These are phyloP conservation scores for Schwanniomyces polymorphus DNA, from an alignment of 805 yeast genomes.

Conservation along the genomic window DNA sequence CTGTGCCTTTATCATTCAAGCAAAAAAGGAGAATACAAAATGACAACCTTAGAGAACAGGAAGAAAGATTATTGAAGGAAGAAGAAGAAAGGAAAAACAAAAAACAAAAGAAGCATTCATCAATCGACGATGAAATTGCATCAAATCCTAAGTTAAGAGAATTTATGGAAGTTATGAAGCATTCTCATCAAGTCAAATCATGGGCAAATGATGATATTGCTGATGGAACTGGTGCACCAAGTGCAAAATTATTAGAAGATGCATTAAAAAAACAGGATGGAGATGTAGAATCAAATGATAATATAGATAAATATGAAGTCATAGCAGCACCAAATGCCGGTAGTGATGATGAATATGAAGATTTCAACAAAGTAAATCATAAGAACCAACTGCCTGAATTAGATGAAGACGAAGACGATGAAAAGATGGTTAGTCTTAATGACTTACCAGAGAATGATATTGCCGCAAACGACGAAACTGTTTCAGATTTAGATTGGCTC, in stretches of 20 bases:
- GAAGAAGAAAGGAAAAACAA: constrained; percentile 39
- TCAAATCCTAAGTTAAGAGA: constrained; percentile 72
- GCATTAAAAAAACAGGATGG: constrained; percentile 18
- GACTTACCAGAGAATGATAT: constrained; percentile 17
- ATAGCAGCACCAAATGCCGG: constrained; percentile 40
- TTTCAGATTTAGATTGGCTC: constrained; percentile 87
- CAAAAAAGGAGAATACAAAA: constrained; percentile 47
- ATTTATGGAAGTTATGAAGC: constrained; percentile 80
- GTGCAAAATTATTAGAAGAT: constrained; percentile 42
- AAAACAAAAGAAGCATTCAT: constrained; percentile 28
- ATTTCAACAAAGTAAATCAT: constrained; percentile 31
- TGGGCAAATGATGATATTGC: constrained; percentile 69
- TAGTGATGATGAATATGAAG: constrained; percentile 56
- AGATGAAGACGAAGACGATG: constrained; percentile 45
- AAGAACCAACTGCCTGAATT: constrained; percentile 14
- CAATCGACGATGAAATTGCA: constrained; percentile 61
- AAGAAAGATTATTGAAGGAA: constrained; percentile 42
- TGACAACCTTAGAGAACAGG: constrained; percentile 37
- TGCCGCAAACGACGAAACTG: constrained; percentile 47
- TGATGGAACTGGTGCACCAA: constrained; percentile 47
- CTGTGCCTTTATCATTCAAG: constrained; percentile 62
- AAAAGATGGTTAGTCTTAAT: constrained; percentile 48
- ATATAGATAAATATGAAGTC: constrained; percentile 24
- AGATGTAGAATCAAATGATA: constrained; percentile 4
- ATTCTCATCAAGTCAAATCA: constrained; percentile 64